Percentiles rank a stretch among this genome's conserved stretches.
These are phyloP conservation scores for Ambrosiella xylebori DNA, from an alignment of 2,329 filamentous ascomycete genomes.

Conservation along the genomic window DNA sequence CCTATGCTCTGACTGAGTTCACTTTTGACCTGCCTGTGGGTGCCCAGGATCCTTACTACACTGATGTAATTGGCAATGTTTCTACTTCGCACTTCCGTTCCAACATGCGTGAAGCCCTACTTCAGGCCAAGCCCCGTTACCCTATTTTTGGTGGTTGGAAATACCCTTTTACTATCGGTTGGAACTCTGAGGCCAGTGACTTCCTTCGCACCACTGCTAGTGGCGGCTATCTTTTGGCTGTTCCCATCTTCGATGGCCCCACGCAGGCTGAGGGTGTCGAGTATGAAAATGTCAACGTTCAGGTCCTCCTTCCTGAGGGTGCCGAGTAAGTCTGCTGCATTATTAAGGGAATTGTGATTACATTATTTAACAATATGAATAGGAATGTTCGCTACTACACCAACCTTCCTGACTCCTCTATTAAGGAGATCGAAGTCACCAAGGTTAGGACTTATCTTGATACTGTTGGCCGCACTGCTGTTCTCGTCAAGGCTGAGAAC, in stretches of 20 bases:
- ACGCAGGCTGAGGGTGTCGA: conserved; percentile 71
- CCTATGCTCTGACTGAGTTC: conserved; percentile 64
- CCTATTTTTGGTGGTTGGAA: conserved; percentile 97
- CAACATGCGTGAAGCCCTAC: conserved; percentile 57
- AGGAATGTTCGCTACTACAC: conserved; percentile 70
- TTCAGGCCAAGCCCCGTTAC: conserved; percentile 86
- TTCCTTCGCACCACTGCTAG: conserved; percentile 52
- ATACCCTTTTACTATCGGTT: conserved; percentile 90
- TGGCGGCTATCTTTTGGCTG: conserved; percentile 67
- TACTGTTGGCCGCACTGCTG: conserved; percentile 68
- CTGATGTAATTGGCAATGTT: conserved; percentile 90
- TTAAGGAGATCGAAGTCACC: conserved; percentile 40
- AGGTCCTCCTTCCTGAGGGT: conserved; percentile 79
- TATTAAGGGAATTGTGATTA: neutral
- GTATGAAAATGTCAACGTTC: conserved; percentile 65
- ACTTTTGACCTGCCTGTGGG: conserved; percentile 64
- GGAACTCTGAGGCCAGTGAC: conserved; percentile 70
- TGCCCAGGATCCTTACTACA: conserved; percentile 80
- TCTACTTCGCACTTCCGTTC: conserved; percentile 79
- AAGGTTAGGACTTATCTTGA: conserved; percentile 86
- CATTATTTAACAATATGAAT: conserved; percentile 11
- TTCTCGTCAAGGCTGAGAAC: conserved; percentile 68
- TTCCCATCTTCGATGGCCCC: conserved; percentile 86
- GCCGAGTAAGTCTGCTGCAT: conserved; percentile 45
- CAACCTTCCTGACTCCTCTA: conserved; percentile 44